phyloP scores from a whole-genome alignment of 2,329 filamentous ascomycete species.

The Fusarium bulbicola region DNA sequence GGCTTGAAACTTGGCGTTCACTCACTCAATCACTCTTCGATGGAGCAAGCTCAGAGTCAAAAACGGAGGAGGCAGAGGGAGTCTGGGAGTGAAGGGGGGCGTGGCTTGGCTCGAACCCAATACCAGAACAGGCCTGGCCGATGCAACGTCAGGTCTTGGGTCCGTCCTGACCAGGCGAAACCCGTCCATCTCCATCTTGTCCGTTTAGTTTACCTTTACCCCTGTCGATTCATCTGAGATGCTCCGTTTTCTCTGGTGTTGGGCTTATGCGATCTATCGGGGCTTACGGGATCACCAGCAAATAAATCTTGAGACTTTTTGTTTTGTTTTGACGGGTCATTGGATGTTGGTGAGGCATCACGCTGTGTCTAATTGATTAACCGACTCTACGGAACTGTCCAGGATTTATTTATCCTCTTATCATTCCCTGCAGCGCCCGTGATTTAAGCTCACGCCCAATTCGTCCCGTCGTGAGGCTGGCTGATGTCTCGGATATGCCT shows the following conservation, averaged over 20 bases:
- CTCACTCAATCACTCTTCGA: neutral
- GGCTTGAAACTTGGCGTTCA: constrained; percentile 11
- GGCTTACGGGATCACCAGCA: constrained; percentile 6
- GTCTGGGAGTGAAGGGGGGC: neutral
- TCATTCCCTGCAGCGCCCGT: constrained; percentile 5
- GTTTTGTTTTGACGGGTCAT: neutral
- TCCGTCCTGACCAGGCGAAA: constrained; percentile 25
- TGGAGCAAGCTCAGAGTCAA: neutral
- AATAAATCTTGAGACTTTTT: neutral
- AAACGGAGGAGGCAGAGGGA: constrained; percentile 5
- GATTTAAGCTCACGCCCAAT: constrained; percentile 13
- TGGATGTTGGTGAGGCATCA: neutral
- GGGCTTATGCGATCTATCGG: constrained; percentile 32
- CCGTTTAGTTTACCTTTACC: constrained; percentile 25
- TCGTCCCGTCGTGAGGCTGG: constrained; percentile 10
- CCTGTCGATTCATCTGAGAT: constrained; percentile 8
- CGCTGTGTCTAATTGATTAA: constrained; percentile 12
- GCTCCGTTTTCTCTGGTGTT: constrained; percentile 24
- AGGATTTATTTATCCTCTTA: neutral
- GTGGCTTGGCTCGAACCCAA: constrained; percentile 4
- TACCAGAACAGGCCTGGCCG: constrained; percentile 7
- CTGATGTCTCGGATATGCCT: constrained; percentile 38
- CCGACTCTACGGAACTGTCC: neutral
- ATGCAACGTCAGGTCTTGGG: constrained; percentile 37
- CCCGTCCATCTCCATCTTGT: constrained; percentile 23